phyloP scores from a whole-genome alignment of 495 filamentous ascomycete genomes.

The Aspergillus haitiensis region DNA sequence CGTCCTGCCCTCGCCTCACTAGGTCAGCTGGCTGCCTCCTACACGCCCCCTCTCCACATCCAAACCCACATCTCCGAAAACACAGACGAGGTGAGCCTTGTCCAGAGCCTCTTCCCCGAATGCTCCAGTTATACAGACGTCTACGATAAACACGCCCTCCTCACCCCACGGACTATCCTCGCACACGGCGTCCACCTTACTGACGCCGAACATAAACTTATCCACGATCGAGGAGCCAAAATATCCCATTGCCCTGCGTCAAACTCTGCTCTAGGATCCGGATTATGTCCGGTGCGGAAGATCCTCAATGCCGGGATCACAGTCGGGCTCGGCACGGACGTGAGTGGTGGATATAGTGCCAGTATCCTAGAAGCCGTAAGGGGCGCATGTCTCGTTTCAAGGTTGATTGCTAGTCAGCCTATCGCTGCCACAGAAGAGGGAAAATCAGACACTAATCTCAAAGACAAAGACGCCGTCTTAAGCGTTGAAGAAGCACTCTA shows the following conservation, averaged over 20 bases:
- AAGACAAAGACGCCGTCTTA: conserved; percentile 48
- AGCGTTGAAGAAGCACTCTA: conserved; percentile 86
- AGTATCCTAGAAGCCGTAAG: conserved; percentile 77
- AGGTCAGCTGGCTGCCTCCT: conserved; percentile 60
- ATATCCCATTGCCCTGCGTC: conserved; percentile 84
- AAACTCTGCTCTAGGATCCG: conserved; percentile 77
- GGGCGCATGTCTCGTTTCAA: conserved; percentile 72
- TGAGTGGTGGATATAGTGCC: conserved; percentile 79
- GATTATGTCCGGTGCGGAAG: conserved; percentile 67
- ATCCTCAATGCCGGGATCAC: conserved; percentile 72
- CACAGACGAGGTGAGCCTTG: conserved; percentile 65
- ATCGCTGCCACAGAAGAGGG: too few species aligned
- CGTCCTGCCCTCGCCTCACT: conserved; percentile 57
- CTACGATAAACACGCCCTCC: conserved; percentile 70
- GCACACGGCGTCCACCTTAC: conserved; percentile 83
- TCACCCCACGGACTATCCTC: conserved; percentile 73
- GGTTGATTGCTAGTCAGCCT: conserved; percentile 39
- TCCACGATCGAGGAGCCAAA: conserved; percentile 59
- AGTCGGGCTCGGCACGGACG: conserved; percentile 86
- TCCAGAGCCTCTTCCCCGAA: conserved; percentile 67
- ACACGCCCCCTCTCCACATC: conserved; percentile 58
- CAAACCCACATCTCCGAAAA: conserved; percentile 97
- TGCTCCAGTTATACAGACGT: conserved; percentile 67
- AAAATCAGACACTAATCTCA: background rate
- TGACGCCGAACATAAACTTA: conserved; percentile 59